These are phyloP conservation scores for Hysterangium stoloniferum DNA, from an alignment of 768 basidiomycete species.

Conservation along the genomic window DNA sequence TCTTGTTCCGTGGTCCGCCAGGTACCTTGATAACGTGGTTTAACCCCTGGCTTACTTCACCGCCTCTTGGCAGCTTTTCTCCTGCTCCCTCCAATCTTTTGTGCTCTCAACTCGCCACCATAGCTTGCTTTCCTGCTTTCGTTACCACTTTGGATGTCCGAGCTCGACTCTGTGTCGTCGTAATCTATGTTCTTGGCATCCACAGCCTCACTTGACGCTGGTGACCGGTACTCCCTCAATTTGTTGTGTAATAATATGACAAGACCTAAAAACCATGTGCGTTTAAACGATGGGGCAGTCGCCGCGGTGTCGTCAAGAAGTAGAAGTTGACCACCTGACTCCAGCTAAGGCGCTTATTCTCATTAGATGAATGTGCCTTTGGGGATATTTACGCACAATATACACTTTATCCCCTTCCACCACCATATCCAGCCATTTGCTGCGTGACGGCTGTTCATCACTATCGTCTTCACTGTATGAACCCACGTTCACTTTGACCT, in stretches of 20 bases:
- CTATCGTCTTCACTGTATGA: slow-evolving; percentile 50
- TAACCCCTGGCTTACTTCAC: too few relatives aligned
- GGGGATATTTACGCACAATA: slow-evolving; percentile 65
- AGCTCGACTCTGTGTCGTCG: slow-evolving; percentile 34
- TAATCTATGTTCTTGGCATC: slow-evolving; percentile 34
- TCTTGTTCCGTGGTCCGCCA: too few relatives aligned
- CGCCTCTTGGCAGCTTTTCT: slow-evolving; percentile 50
- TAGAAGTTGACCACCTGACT: slow-evolving; percentile 49
- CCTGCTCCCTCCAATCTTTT: slow-evolving; percentile 58
- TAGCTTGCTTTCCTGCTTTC: slow-evolving; percentile 31
- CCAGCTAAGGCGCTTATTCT: slow-evolving; percentile 50
- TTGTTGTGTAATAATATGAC: slow-evolving; percentile 26
- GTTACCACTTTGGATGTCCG: slow-evolving; percentile 35
- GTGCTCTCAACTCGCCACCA: slow-evolving; percentile 31
- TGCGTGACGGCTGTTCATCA: slow-evolving; percentile 29
- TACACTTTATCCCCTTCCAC: slow-evolving; percentile 72
- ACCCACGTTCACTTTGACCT: slow-evolving; percentile 71
- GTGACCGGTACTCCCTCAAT: slow-evolving; percentile 15
- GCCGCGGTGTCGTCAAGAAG: slow-evolving; percentile 54
- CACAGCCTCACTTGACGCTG: slow-evolving; percentile 17
- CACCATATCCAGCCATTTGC: slow-evolving; percentile 67
- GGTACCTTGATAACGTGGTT: too few relatives aligned
- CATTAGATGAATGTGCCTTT: too few relatives aligned
- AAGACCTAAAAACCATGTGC: slow-evolving; percentile 66
- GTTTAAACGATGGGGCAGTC: slow-evolving; percentile 42